phyloP scores from a whole-genome alignment of 306 rosid species.

The Ziziphus jujuba region DNA sequence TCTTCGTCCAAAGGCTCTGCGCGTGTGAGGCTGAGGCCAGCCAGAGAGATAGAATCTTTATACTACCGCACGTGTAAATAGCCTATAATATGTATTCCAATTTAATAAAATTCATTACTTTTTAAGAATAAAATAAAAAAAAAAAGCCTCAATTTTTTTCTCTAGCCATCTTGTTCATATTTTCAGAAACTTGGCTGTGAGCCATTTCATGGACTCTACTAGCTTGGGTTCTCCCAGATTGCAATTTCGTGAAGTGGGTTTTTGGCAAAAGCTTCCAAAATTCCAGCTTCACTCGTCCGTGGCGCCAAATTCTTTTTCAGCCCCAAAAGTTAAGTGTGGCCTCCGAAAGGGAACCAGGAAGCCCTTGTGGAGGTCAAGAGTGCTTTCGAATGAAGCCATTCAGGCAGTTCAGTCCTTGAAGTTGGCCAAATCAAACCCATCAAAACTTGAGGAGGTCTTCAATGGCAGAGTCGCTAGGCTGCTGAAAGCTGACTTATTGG shows the following conservation, averaged over 20 bases:
- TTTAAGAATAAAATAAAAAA: neutral
- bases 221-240: constrained; percentile 17
- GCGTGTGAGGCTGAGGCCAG: neutral
- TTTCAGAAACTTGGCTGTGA: too few species aligned
- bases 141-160: neutral
- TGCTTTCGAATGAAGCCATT: constrained; percentile 59
- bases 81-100: too few species aligned
- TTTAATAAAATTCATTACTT: too few species aligned
- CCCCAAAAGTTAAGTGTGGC: constrained; percentile 36
- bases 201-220: neutral
- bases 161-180: neutral
- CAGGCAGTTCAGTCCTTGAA: constrained; percentile 68
- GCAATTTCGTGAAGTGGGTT: constrained; percentile 8
- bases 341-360: constrained; percentile 47
- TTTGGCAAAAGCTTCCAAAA: constrained; percentile 4
- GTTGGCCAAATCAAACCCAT: constrained; percentile 44
- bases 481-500: constrained; percentile 55
- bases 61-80: too few species aligned
- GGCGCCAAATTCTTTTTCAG: neutral
- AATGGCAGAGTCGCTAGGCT: constrained; percentile 47
- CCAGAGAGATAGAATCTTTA: too few species aligned
- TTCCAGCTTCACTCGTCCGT: constrained; percentile 1
- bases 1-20: neutral
- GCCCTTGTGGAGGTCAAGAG: constrained; percentile 44
- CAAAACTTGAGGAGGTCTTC: constrained; percentile 45